Percentiles rank a stretch among this genome's conserved stretches.
Evolutionary conservation across 192 early-diverging fungal genomes (phyloP).

Genomic region (Coemansia sp.): DNA sequence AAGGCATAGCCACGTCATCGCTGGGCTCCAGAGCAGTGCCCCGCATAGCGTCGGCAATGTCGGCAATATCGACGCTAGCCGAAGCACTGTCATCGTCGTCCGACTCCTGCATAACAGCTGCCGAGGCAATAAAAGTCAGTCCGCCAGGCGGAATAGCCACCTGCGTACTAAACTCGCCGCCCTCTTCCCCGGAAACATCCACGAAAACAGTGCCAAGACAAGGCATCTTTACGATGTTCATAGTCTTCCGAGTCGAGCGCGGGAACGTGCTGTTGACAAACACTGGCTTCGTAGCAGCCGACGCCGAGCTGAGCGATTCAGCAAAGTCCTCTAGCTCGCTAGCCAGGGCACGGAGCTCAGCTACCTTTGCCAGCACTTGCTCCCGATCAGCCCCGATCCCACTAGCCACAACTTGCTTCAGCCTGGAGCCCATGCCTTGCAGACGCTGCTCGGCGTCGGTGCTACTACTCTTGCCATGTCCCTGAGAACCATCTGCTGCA

Average conservation of each 20-base stretch:
- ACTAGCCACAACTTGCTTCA: not conserved
- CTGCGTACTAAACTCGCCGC: constrained; percentile 28
- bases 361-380: constrained; percentile 8
- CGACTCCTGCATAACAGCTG: constrained; percentile 23
- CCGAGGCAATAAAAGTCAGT: constrained; percentile 44
- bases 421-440: not conserved
- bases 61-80: not conserved
- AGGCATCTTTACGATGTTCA: constrained; percentile 27
- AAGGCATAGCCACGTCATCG: not conserved
- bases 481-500: not conserved
- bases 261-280: not conserved
- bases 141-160: constrained; percentile 50
- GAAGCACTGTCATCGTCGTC: constrained; percentile 13
- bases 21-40: not conserved
- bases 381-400: constrained; percentile 9
- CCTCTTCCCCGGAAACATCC: not conserved
- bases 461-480: not conserved
- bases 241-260: not conserved
- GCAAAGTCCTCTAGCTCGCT: constrained; percentile 31
- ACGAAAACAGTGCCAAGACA: constrained; percentile 13
- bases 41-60: not conserved
- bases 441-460: not conserved
- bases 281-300: not conserved
- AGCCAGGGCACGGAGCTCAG: constrained; percentile 20
- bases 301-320: not conserved